phyloP scores from a whole-genome alignment of 139 green algal species.

The Closterium sp. region DNA sequence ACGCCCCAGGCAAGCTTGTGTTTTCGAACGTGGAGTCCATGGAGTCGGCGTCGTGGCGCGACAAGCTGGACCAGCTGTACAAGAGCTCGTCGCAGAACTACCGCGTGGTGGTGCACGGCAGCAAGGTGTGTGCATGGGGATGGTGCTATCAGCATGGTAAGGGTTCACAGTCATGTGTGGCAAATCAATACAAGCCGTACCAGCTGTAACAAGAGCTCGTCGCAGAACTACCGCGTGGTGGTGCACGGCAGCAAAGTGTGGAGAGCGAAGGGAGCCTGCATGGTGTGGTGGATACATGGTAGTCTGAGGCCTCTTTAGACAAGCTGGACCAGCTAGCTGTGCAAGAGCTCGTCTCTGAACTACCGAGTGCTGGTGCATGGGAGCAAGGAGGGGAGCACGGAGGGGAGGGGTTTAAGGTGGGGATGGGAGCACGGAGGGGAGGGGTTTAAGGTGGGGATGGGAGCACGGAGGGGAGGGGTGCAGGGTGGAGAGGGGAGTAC shows the following conservation, averaged over 20 bases:
- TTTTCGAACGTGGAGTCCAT: slow-evolving; percentile 13
- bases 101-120: slow-evolving; percentile 75
- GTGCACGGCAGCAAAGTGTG: slow-evolving; percentile 73
- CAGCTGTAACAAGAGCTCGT: slow-evolving; percentile 63
- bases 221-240: slow-evolving; percentile 66
- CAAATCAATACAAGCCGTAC: slow-evolving; percentile 37
- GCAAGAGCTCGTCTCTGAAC: slow-evolving; percentile 61
- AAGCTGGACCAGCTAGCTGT: slow-evolving; percentile 61
- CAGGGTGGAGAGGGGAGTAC: not conserved
- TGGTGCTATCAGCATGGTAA: no score
- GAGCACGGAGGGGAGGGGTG: not conserved
- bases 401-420: no score
- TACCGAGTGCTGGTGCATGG: slow-evolving; percentile 75
- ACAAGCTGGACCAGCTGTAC: slow-evolving; percentile 63
- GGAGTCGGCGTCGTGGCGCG: slow-evolving; percentile 53
- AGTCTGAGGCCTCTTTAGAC: not conserved
- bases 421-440: no score
- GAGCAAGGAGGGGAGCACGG: slow-evolving; percentile 56
- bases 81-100: slow-evolving; percentile 63
- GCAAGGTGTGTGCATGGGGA: slow-evolving; percentile 51
- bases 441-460: not conserved
- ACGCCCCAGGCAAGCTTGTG: slow-evolving; percentile 41
- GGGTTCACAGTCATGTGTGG: no score
- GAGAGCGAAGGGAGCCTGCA: no score
- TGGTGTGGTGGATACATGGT: no score